Evolutionary conservation across 2,329 filamentous ascomycete genomes (phyloP).

Genomic region (Penicillium brasilianum): DNA sequence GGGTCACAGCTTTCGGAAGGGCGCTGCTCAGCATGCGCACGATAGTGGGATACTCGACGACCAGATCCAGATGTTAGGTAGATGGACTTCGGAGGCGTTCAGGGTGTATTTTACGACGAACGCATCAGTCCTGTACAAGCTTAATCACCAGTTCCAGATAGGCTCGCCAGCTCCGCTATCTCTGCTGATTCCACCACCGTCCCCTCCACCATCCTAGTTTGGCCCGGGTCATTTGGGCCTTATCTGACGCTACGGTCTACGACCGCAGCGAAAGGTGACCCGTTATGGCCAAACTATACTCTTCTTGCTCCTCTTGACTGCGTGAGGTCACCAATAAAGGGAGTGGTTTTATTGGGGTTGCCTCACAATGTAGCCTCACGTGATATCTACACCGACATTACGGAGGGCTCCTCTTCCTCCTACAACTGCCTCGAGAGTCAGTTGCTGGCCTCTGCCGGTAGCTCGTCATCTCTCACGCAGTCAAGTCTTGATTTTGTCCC

Average conservation of each 20-base stretch:
- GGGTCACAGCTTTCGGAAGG: constrained; percentile 17
- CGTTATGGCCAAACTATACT: constrained; percentile 17
- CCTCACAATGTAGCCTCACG: too few relatives aligned
- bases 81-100: constrained; percentile 16
- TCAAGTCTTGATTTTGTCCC: too few relatives aligned
- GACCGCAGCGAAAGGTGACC: constrained; percentile 18
- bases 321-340: constrained; percentile 4
- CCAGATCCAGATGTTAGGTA: constrained; percentile 15
- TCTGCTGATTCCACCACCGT: constrained; percentile 17
- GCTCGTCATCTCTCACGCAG: too few relatives aligned
- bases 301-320: constrained; percentile 12
- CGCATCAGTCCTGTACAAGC: constrained; percentile 15
- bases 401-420: too few relatives aligned
- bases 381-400: too few relatives aligned
- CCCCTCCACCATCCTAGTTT: constrained; percentile 21
- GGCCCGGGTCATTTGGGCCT: constrained; percentile 14
- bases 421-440: too few relatives aligned
- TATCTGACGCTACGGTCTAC: constrained; percentile 18
- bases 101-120: constrained; percentile 17
- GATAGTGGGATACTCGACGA: constrained; percentile 15
- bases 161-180: constrained; percentile 16
- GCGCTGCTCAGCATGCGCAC: constrained; percentile 16
- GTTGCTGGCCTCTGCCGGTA: too few relatives aligned
- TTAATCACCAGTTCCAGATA: constrained; percentile 17
- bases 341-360: too few relatives aligned